phyloP scores from a whole-genome alignment of 1,284 basidiomycete genomes.

The Volvariella volvacea region DNA sequence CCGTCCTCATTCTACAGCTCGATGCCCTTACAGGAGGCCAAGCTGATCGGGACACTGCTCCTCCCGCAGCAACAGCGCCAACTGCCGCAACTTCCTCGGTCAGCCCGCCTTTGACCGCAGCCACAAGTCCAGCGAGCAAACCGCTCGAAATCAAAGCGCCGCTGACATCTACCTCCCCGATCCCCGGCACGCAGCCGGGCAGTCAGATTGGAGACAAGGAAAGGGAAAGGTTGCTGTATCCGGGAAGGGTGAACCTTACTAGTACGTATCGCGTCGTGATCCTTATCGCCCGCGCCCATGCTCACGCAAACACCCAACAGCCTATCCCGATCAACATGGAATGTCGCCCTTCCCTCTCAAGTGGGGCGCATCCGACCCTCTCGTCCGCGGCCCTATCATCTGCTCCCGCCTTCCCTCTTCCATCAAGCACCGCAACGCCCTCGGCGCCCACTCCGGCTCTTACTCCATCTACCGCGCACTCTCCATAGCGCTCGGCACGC shows the following conservation, averaged over 20 bases:
- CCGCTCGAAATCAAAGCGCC: no score
- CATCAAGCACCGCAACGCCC: slow-evolving; percentile 88
- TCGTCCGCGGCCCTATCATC: slow-evolving; percentile 79
- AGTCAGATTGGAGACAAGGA: slow-evolving; percentile 44
- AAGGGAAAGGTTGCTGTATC: slow-evolving; percentile 68
- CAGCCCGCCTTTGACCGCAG: no score
- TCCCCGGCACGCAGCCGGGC: no score
- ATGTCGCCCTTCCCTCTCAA: slow-evolving; percentile 67
- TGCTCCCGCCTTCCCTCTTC: slow-evolving; percentile 81
- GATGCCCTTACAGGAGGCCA: slow-evolving; percentile 18
- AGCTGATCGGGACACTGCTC: slow-evolving; percentile 15
- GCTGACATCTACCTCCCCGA: no score
- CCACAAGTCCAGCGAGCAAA: no score
- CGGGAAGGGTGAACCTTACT: slow-evolving; percentile 73
- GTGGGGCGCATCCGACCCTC: slow-evolving; percentile 75
- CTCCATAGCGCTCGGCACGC: slow-evolving; percentile 85
- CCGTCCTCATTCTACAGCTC: slow-evolving; percentile 18
- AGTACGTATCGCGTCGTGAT: slow-evolving; percentile 44
- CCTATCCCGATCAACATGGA: slow-evolving; percentile 43
- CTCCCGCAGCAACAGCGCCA: slow-evolving; percentile 3
- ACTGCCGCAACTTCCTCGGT: no score
- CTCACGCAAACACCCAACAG: slow-evolving; percentile 15
- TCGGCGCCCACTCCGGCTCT: slow-evolving; percentile 90
- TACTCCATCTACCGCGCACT: slow-evolving; percentile 95
- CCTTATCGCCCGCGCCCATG: not conserved